Conservation (phyloP, 805 yeast species). For the Kodamaea laetipori region DNA sequence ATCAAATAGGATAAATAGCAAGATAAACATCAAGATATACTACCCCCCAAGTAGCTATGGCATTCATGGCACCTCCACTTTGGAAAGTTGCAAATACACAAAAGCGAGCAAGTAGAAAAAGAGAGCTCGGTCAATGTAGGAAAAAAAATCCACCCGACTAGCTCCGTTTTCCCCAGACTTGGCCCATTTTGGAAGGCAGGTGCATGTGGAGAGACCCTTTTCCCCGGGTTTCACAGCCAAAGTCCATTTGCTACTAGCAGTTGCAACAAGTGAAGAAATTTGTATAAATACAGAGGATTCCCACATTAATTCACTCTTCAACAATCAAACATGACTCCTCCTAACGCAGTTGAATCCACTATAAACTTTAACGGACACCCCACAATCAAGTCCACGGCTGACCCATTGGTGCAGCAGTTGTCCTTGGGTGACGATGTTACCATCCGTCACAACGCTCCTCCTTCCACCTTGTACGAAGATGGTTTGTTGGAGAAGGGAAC, state of each 20-base stretch:
- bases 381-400: constrained; percentile 40
- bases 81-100: no score
- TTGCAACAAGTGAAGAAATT: constrained; percentile 3
- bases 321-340: constrained; percentile 40
- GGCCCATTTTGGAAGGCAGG: neutral
- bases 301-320: constrained; percentile 9
- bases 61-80: no score
- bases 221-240: constrained; percentile 18
- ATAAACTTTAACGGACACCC: constrained; percentile 44
- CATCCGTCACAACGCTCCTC: constrained; percentile 89
- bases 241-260: constrained; percentile 8
- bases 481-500: constrained; percentile 89
- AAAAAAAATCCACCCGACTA: no score
- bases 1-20: no score
- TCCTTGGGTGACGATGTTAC: constrained; percentile 59
- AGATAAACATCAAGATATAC: no score
- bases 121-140: no score
- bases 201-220: constrained; percentile 16
- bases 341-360: constrained; percentile 47
- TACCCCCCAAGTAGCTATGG: no score
- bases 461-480: constrained; percentile 92
- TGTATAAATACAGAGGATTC: neutral
- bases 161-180: constrained; percentile 8
- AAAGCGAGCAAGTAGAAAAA: no score
- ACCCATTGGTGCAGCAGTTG: constrained; percentile 45